Evolutionary conservation across 371 early-diverging fungal genomes (phyloP).

Genomic region (Blastocladiella emersonii): DNA sequence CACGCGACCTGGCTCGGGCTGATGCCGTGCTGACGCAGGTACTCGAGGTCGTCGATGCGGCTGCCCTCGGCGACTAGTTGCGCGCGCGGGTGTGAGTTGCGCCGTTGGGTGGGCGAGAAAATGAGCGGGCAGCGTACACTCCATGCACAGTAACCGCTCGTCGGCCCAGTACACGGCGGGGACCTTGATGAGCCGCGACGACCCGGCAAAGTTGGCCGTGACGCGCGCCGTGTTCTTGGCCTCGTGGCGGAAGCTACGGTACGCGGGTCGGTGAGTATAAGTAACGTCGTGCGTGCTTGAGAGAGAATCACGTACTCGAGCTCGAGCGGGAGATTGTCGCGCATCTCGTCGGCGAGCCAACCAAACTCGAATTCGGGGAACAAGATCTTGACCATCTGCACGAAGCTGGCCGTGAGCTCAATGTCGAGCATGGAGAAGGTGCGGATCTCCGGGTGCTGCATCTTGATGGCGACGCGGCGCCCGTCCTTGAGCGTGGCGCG

Average conservation of each 20-base stretch:
- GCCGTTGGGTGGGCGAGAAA: too few relatives aligned
- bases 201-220: slow-evolving; percentile 34
- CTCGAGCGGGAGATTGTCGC: slow-evolving; percentile 64
- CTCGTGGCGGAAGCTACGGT: slow-evolving; percentile 40
- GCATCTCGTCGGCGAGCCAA: slow-evolving; percentile 85
- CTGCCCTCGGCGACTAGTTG: slow-evolving; percentile 36
- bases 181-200: slow-evolving; percentile 28
- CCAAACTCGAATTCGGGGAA: slow-evolving; percentile 80
- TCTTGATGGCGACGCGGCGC: slow-evolving; percentile 71
- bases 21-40: slow-evolving; percentile 49
- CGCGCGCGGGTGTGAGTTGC: too few relatives aligned
- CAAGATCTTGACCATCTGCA: slow-evolving; percentile 41
- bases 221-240: slow-evolving; percentile 54
- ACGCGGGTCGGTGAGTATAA: too few relatives aligned
- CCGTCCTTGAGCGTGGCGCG: slow-evolving; percentile 41
- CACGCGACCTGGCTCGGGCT: slow-evolving; percentile 54
- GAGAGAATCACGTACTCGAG: slow-evolving; percentile 40
- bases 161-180: slow-evolving; percentile 53
- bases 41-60: slow-evolving; percentile 57
- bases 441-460: slow-evolving; percentile 73
- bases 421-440: slow-evolving; percentile 66
- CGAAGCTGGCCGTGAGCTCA: slow-evolving; percentile 46
- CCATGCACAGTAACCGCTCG: slow-evolving; percentile 55
- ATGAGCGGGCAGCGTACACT: slow-evolving; percentile 35
- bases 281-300: not conserved